phyloP scores from a whole-genome alignment of 139 green algal genomes.

The Yamagishiella unicocca region DNA sequence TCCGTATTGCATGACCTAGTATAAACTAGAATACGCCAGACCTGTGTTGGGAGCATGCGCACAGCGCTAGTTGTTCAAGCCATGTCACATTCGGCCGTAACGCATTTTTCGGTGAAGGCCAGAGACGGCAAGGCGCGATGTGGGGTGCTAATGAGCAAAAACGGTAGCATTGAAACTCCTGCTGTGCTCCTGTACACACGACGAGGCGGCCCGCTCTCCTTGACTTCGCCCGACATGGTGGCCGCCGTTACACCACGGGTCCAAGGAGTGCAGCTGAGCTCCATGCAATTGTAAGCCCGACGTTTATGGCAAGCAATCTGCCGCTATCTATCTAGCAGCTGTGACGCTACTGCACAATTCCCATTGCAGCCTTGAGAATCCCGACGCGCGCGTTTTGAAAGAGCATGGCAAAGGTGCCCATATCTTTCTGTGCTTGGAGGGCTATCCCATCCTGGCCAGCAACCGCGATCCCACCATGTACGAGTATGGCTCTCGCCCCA shows the following conservation, averaged over 20 bases:
- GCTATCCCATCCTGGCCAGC: conserved; percentile 60
- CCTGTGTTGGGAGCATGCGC: too few species aligned
- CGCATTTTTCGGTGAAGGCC: conserved; percentile 44
- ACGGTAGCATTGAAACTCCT: conserved; percentile 58
- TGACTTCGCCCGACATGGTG: conserved; percentile 73
- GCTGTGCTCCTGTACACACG: conserved; percentile 69
- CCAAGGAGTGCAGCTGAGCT: conserved; percentile 60
- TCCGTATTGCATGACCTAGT: too few species aligned
- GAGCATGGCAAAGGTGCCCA: conserved; percentile 36
- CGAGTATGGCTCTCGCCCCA: conserved; percentile 64
- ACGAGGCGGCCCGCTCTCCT: conserved; percentile 61
- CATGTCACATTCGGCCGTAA: neutral
- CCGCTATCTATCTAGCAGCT: too few species aligned
- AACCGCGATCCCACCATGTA: conserved; percentile 74
- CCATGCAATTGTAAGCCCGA: conserved; percentile 72
- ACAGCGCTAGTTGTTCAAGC: neutral
- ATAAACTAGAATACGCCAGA: too few species aligned
- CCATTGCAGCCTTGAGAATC: conserved; percentile 66
- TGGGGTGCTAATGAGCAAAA: conserved; percentile 35
- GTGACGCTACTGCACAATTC: too few species aligned
- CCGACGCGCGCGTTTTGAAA: conserved; percentile 55
- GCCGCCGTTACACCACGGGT: conserved; percentile 56
- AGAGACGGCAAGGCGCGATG: conserved; percentile 47
- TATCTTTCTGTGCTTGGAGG: conserved; percentile 62
- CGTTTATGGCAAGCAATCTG: too few species aligned